Evolutionary conservation across 2,329 filamentous ascomycete genomes (phyloP).

Genomic region (Aspergillus sclerotialis): DNA sequence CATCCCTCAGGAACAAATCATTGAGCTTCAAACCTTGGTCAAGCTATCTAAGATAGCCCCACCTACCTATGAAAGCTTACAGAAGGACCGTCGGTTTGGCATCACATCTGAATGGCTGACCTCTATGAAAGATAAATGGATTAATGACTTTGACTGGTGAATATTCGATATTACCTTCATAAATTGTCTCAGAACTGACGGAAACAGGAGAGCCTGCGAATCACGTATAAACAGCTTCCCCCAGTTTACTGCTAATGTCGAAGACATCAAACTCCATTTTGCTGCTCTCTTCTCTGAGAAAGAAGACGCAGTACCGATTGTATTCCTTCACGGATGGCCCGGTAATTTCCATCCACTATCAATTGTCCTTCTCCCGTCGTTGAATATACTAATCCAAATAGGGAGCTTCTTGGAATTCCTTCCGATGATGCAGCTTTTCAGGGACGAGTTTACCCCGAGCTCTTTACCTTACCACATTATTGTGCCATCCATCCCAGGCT

Average conservation of each 20-base stretch:
- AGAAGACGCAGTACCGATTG: conserved; percentile 41
- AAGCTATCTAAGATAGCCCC: conserved; percentile 44
- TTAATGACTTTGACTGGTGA: conserved; percentile 43
- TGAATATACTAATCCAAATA: conserved; percentile 1
- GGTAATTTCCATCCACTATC: conserved; percentile 7
- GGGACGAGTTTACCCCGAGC: conserved; percentile 17
- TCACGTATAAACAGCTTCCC: conserved; percentile 45
- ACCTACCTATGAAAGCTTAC: conserved; percentile 43
- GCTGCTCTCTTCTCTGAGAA: conserved; percentile 43
- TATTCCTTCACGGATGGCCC: conserved; percentile 36
- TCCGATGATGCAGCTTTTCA: conserved; percentile 21
- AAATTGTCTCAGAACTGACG: conserved; percentile 6
- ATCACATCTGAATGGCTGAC: conserved; percentile 43
- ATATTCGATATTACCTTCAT: conserved; percentile 13
- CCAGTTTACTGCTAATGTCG: conserved; percentile 41
- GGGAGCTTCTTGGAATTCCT: conserved; percentile 29
- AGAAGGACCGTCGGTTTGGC: conserved; percentile 38
- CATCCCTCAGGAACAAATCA: conserved; percentile 38
- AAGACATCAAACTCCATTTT: conserved; percentile 42
- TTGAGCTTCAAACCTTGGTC: conserved; percentile 42
- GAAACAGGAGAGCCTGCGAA: conserved; percentile 25
- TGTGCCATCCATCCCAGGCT: conserved; percentile 26
- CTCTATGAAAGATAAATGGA: conserved; percentile 37
- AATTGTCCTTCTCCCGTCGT: background rate
- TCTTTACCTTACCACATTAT: conserved; percentile 24